Evolutionary conservation across 768 basidiomycete species (phyloP), one percentile per base, ranked within the genome.

Genomic region (Lentinula boryana): DNA sequence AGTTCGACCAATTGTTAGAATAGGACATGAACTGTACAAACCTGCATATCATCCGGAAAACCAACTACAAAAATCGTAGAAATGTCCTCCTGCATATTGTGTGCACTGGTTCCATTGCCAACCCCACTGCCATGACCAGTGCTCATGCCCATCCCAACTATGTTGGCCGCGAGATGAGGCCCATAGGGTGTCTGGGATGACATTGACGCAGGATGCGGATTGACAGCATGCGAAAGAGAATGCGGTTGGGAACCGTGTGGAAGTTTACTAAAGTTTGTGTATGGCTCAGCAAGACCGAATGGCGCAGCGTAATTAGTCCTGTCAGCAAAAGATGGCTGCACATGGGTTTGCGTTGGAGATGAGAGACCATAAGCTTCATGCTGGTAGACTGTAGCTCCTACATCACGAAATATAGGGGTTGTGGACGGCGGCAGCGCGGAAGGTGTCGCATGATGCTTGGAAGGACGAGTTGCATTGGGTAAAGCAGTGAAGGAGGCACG

Each of bases 11-110:
- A 41, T 48, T 5, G 1, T 13, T 18, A 5, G 9, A 7, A 27
- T 33, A 23, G 27, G 27, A 2, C 27, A 4, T 27, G 27, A 9
- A 63, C 58, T 43, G 51, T 23, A 81, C 88, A 64, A 67, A 93
- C 95, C 84, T 90, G 88, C 92, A 98, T 98, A 68, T 99, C 97
- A 60, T 99, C 97, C 3, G 97, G 97, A 71, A 99, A 99, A 0
- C 97, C 97, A 31, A 98, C 96, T 3, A 99, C 95, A 64, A 99
- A 99, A 64, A 97, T 95, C 5, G 95, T 97, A 10, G 91, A 95
- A 51, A 97, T 97, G 68, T 96, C 94, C 72, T 97, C 95, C 61
- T 85, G 84, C 41, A 75, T 69, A 18, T 68, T 59, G 35, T 53
- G 51, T 4, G 27, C 33, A 31, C 27, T 56, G 16, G 23, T 46